These are phyloP conservation scores for Quercus robur DNA, from an alignment of 306 rosid genomes.

Conservation along the genomic window DNA sequence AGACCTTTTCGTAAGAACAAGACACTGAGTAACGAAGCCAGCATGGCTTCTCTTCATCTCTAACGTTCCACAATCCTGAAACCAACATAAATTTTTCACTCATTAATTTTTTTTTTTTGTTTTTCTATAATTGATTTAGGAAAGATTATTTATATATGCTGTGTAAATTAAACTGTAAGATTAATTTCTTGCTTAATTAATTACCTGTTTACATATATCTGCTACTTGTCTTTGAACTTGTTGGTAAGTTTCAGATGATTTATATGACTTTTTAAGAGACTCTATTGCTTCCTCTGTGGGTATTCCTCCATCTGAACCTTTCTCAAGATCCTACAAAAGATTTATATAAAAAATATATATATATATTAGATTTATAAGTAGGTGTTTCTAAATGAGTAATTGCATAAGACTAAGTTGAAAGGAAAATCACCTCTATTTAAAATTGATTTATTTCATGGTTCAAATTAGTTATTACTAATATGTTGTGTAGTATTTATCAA, in stretches of 20 bases:
- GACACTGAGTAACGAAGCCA: constrained; percentile 34
- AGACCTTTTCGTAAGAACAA: constrained; percentile 43
- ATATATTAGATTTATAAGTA: too few species aligned
- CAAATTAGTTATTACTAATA: too few species aligned
- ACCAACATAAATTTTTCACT: not conserved
- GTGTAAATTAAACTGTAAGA: too few species aligned
- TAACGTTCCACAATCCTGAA: constrained; percentile 25
- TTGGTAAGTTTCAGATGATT: constrained; percentile 6
- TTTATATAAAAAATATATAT: too few species aligned
- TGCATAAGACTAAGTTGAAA: too few species aligned
- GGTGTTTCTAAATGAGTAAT: too few species aligned
- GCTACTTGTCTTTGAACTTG: constrained; percentile 18
- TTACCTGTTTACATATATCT: constrained; percentile 21
- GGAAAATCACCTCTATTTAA: too few species aligned
- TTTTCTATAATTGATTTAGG: not conserved
- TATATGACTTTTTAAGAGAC: constrained; percentile 17
- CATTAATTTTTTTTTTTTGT: not conserved
- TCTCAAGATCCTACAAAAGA: constrained; percentile 25
- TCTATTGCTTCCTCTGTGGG: constrained; percentile 26
- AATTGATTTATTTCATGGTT: too few species aligned
- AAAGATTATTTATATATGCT: not conserved
- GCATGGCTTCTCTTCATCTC: constrained; percentile 36
- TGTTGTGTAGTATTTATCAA: too few species aligned
- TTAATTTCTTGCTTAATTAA: not conserved
- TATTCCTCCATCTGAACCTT: not conserved